phyloP scores from a whole-genome alignment of 2,329 filamentous ascomycete species.

The Cordyceps sp. region DNA sequence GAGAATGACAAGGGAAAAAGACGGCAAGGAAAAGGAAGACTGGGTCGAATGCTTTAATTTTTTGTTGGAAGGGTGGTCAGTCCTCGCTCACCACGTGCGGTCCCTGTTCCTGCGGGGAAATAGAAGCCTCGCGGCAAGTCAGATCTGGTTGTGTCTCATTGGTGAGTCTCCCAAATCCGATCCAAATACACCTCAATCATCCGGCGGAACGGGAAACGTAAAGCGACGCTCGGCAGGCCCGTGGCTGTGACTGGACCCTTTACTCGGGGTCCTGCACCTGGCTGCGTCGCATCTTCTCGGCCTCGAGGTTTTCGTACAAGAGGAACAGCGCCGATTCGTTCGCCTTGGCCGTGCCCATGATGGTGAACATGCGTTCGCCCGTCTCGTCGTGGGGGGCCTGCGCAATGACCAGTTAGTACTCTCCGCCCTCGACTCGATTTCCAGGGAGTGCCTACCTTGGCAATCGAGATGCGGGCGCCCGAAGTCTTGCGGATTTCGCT shows the following conservation, averaged over 20 bases:
- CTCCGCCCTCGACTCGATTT: neutral
- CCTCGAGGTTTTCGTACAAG: constrained; percentile 95
- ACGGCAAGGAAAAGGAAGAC: constrained; percentile 10
- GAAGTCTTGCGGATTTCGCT: constrained; percentile 97
- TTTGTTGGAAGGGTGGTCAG: too few relatives aligned
- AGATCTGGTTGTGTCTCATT: constrained; percentile 37
- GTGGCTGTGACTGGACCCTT: too few relatives aligned
- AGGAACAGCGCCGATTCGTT: constrained; percentile 95
- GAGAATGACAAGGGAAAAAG: constrained; percentile 7
- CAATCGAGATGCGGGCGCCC: constrained; percentile 91
- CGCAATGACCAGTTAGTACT: neutral
- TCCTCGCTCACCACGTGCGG: constrained; percentile 24
- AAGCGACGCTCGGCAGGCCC: constrained; percentile 11
- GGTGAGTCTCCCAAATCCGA: constrained; percentile 31
- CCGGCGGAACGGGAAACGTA: constrained; percentile 12
- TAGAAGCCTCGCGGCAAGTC: constrained; percentile 45
- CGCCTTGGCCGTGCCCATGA: constrained; percentile 83
- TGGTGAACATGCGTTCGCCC: constrained; percentile 98
- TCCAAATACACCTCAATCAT: constrained; percentile 21
- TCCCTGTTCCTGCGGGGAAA: constrained; percentile 26
- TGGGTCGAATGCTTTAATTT: constrained; percentile 9
- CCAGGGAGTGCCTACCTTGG: constrained; percentile 42
- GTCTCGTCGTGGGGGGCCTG: constrained; percentile 87
- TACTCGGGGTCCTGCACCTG: constrained; percentile 47
- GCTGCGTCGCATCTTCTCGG: constrained; percentile 96